Evolutionary conservation across 2,329 filamentous ascomycete genomes (phyloP).

Genomic region (Colletotrichum cuscutae): DNA sequence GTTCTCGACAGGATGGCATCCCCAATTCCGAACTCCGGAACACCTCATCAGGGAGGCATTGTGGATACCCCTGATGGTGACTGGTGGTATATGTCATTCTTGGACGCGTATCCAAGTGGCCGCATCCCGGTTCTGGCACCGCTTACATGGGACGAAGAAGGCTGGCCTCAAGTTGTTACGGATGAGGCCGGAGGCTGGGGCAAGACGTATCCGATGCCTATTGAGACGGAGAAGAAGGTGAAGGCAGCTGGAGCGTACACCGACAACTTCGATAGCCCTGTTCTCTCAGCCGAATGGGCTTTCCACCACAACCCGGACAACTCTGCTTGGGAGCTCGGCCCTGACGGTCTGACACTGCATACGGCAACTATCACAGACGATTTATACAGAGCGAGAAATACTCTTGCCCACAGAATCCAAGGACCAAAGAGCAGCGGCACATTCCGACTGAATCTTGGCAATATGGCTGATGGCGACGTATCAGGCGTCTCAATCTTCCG

Average conservation of each 20-base stretch:
- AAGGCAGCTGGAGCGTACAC: slow-evolving; percentile 24
- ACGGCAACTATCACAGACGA: slow-evolving; percentile 63
- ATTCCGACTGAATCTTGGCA: slow-evolving; percentile 57
- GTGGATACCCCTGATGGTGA: slow-evolving; percentile 60
- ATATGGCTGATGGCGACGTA: slow-evolving; percentile 61
- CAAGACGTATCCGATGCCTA: slow-evolving; percentile 46
- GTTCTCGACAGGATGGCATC: slow-evolving; percentile 47
- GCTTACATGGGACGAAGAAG: slow-evolving; percentile 55
- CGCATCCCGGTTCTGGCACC: slow-evolving; percentile 67
- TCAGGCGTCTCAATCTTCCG: slow-evolving; percentile 62
- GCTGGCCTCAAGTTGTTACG: slow-evolving; percentile 56
- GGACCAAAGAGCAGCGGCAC: slow-evolving; percentile 59
- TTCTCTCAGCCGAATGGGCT: slow-evolving; percentile 60
- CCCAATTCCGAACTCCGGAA: slow-evolving; percentile 51
- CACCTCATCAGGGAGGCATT: slow-evolving; percentile 65
- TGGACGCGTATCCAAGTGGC: slow-evolving; percentile 64
- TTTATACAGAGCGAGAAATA: slow-evolving; percentile 57
- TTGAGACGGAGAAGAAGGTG: slow-evolving; percentile 28
- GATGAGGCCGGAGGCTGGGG: slow-evolving; percentile 56
- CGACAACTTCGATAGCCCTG: slow-evolving; percentile 41
- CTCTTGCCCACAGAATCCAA: slow-evolving; percentile 56
- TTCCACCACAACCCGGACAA: slow-evolving; percentile 71
- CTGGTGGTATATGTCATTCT: slow-evolving; percentile 69
- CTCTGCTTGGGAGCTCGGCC: slow-evolving; percentile 53
- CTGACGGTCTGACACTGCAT: slow-evolving; percentile 50